Evolutionary conservation across 164 flowering plant species (phyloP).

Genomic region (Liquidambar formosana): DNA sequence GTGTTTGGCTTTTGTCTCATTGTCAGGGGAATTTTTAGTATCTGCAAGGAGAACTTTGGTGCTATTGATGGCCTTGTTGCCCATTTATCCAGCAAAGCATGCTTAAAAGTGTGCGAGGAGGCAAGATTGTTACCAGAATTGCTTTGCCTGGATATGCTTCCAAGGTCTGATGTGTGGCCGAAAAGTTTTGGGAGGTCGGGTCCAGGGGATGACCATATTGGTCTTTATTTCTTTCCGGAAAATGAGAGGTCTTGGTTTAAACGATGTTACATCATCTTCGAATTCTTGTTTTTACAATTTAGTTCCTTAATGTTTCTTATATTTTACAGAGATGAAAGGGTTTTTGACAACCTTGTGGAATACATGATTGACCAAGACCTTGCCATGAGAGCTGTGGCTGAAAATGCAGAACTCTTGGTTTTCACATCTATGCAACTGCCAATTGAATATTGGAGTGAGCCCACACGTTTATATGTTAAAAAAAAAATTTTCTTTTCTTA

Average conservation of each 20-base stretch:
- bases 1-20: not conserved
- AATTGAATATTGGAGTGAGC: constrained; percentile 45
- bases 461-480: not conserved
- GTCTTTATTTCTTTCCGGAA: constrained; percentile 58
- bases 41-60: constrained; percentile 16
- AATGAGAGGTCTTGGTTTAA: constrained; percentile 31
- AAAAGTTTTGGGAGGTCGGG: constrained; percentile 31
- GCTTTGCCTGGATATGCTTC: constrained; percentile 29
- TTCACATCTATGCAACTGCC: constrained; percentile 50
- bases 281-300: not conserved
- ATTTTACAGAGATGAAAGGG: constrained; percentile 25
- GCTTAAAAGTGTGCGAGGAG: constrained; percentile 32
- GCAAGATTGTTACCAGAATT: constrained; percentile 33
- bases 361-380: constrained; percentile 36
- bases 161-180: constrained; percentile 54
- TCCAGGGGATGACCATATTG: constrained; percentile 49
- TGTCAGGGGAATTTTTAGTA: constrained; percentile 45
- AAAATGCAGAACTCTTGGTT: constrained; percentile 49
- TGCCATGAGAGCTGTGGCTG: constrained; percentile 37
- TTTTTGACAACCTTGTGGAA: constrained; percentile 36
- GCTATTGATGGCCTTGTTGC: constrained; percentile 29
- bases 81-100: constrained; percentile 57
- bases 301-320: not conserved
- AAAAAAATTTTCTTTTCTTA: not conserved
- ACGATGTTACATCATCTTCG: not conserved